Conservation (phyloP, 768 basidiomycete species). For the Russula abietina region DNA sequence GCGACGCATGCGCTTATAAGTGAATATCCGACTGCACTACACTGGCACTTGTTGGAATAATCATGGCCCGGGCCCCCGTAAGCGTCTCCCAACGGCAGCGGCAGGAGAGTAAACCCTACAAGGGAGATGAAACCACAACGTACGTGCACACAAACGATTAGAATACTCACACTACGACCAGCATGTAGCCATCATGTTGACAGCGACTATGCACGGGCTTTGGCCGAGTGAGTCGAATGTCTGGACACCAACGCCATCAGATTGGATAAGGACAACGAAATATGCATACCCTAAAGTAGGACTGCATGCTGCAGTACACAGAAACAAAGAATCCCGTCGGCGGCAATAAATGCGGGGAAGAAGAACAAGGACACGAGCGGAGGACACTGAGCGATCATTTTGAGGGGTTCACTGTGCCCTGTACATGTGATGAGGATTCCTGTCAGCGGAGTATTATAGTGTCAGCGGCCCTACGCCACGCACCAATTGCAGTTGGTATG, state of each 20-base stretch:
- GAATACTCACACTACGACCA: not conserved
- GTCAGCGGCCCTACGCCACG: too few species aligned
- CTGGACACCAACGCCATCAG: not conserved
- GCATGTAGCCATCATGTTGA: conserved; percentile 4
- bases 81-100: not conserved
- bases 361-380: too few species aligned
- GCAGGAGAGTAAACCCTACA: not conserved
- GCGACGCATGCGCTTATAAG: conserved; percentile 12
- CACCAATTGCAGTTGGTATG: too few species aligned
- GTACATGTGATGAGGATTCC: too few species aligned
- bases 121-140: not conserved
- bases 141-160: not conserved
- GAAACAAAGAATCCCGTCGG: too few species aligned
- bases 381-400: too few species aligned
- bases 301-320: too few species aligned
- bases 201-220: conserved; percentile 7
- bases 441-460: too few species aligned
- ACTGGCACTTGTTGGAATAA: conserved; percentile 1
- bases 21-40: conserved; percentile 6
- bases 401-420: too few species aligned
- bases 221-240: conserved; percentile 6
- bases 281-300: not conserved
- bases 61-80: not conserved
- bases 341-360: too few species aligned
- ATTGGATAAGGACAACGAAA: not conserved